These are phyloP conservation scores for Flammula alnicola DNA, from an alignment of 1,284 basidiomycete species.

Conservation along the genomic window DNA sequence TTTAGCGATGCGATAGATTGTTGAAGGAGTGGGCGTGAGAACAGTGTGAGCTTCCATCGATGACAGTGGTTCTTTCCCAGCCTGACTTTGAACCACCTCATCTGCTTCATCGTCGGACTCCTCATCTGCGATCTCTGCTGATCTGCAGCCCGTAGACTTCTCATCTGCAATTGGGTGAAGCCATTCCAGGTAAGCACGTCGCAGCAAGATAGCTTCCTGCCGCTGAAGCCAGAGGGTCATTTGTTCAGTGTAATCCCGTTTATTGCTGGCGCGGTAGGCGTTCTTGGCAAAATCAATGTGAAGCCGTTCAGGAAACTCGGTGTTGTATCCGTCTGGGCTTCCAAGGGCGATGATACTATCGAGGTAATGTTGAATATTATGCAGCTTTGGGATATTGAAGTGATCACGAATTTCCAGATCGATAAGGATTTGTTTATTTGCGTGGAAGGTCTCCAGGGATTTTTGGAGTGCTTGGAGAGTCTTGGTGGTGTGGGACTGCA, in stretches of 20 bases:
- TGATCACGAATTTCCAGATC: conserved; percentile 18
- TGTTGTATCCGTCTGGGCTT: conserved; percentile 16
- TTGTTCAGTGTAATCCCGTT: conserved; percentile 28
- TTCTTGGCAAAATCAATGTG: conserved; percentile 19
- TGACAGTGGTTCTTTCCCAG: too few species aligned
- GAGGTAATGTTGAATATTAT: conserved; percentile 18
- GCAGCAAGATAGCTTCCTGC: conserved; percentile 23
- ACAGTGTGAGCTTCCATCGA: too few species aligned
- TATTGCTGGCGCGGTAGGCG: conserved; percentile 29
- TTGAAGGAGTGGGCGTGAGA: too few species aligned
- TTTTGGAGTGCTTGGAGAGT: conserved; percentile 19
- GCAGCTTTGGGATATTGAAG: conserved; percentile 46
- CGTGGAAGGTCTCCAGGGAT: conserved; percentile 21
- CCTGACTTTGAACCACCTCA: too few species aligned
- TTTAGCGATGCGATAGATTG: too few species aligned
- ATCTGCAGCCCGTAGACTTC: too few species aligned
- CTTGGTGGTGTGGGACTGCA: conserved; percentile 26
- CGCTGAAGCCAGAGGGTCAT: conserved; percentile 31
- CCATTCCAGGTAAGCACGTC: conserved; percentile 14
- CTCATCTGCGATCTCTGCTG: too few species aligned
- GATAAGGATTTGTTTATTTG: conserved; percentile 21
- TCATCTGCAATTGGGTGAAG: too few species aligned
- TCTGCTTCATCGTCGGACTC: too few species aligned
- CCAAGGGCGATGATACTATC: conserved; percentile 11
- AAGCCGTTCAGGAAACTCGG: conserved; percentile 12